Evolutionary conservation across 2,329 filamentous ascomycete genomes (phyloP).

Genomic region (Venturia effusa): DNA sequence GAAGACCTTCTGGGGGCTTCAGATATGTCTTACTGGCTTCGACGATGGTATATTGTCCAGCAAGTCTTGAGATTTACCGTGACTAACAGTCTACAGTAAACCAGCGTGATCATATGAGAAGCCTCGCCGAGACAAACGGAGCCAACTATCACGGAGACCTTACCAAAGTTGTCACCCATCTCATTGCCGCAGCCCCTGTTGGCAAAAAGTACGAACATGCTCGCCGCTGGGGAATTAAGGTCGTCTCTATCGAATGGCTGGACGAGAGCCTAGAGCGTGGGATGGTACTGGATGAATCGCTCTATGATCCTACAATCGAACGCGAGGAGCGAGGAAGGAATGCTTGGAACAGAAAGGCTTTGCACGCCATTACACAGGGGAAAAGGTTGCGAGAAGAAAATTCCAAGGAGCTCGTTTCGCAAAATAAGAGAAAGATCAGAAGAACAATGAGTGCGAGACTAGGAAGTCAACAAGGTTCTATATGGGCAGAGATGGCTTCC

Average conservation of each 20-base stretch:
- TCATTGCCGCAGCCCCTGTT: slow-evolving; percentile 67
- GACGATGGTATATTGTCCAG: slow-evolving; percentile 41
- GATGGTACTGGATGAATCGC: slow-evolving; percentile 82
- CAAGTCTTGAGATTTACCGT: slow-evolving; percentile 15
- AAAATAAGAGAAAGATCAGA: slow-evolving; percentile 68
- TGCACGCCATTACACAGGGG: not conserved
- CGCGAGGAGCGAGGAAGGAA: slow-evolving; percentile 32
- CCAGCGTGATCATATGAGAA: slow-evolving; percentile 58
- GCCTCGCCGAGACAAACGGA: slow-evolving; percentile 57
- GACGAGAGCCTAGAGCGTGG: slow-evolving; percentile 70
- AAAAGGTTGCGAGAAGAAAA: slow-evolving; percentile 18
- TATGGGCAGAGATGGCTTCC: slow-evolving; percentile 87
- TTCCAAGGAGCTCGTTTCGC: slow-evolving; percentile 31
- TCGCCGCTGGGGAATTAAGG: slow-evolving; percentile 66
- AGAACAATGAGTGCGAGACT: slow-evolving; percentile 80
- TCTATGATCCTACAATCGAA: slow-evolving; percentile 56
- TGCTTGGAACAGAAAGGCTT: slow-evolving; percentile 15
- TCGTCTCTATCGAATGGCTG: slow-evolving; percentile 79
- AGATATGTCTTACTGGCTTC: slow-evolving; percentile 60
- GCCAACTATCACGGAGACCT: slow-evolving; percentile 82
- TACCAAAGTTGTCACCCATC: slow-evolving; percentile 77
- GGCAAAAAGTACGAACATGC: slow-evolving; percentile 88
- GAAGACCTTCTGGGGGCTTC: slow-evolving; percentile 50
- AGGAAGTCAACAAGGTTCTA: slow-evolving; percentile 62
- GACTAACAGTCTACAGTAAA: not conserved